These are phyloP conservation scores for Ballota nigra DNA, from an alignment of 257 asterid species.

Conservation along the genomic window DNA sequence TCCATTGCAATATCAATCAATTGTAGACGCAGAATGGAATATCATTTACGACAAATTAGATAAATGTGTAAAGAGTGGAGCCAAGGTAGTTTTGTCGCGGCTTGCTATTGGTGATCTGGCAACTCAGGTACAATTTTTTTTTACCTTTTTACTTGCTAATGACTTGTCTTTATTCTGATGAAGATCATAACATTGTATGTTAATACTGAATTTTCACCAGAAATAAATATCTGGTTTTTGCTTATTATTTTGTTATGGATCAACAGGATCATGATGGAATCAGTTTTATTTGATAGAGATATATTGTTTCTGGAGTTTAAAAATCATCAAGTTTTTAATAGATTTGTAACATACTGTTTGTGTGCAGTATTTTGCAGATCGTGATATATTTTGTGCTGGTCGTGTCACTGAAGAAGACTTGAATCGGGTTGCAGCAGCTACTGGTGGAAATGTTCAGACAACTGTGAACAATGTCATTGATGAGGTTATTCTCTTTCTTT, in stretches of 20 bases:
- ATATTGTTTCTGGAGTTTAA: background rate
- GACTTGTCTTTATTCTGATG: background rate
- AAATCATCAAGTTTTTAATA: background rate
- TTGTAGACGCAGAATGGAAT: slow-evolving; percentile 97
- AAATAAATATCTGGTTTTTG: background rate
- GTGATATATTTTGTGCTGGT: slow-evolving; percentile 93
- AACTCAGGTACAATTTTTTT: slow-evolving; percentile 57
- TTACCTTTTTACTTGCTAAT: background rate
- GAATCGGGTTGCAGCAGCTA: slow-evolving; percentile 84
- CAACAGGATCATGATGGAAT: background rate
- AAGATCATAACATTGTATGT: background rate
- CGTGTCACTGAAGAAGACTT: slow-evolving; percentile 92
- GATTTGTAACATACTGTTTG: slow-evolving; percentile 8
- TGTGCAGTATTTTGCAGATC: slow-evolving; percentile 87
- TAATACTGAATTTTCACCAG: background rate
- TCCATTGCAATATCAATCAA: slow-evolving; percentile 88
- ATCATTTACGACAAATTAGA: slow-evolving; percentile 89
- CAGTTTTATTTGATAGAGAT: background rate
- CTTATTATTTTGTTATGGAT: background rate
- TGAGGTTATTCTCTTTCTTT: slow-evolving; percentile 51
- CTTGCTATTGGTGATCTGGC: slow-evolving; percentile 95
- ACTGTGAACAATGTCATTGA: slow-evolving; percentile 83
- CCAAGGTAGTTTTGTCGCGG: slow-evolving; percentile 82
- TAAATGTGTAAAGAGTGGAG: slow-evolving; percentile 90
- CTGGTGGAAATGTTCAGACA: slow-evolving; percentile 90